A percentile compares a stretch with the other conserved stretches of the same genome.
These are phyloP conservation scores for Arthroderma sp. DNA, from an alignment of 2,329 filamentous ascomycete species.

Conservation along the genomic window DNA sequence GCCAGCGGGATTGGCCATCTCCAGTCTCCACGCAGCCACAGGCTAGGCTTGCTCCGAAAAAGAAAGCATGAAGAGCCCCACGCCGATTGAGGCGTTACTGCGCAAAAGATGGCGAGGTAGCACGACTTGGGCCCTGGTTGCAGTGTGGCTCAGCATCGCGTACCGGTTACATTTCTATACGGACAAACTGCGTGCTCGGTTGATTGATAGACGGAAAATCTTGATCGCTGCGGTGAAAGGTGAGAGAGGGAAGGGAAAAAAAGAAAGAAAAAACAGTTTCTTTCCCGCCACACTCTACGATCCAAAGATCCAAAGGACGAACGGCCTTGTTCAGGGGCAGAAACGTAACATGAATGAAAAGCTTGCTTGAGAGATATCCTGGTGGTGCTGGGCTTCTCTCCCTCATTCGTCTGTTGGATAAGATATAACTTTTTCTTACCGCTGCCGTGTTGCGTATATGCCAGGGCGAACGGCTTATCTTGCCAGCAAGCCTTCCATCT, in stretches of 20 bases:
- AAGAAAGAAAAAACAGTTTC: background rate
- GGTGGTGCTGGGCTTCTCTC: background rate
- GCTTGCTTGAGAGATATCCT: background rate
- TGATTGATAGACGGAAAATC: background rate
- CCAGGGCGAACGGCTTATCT: slow-evolving; percentile 3
- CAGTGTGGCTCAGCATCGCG: background rate
- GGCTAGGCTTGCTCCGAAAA: slow-evolving; percentile 2
- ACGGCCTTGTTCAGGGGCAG: background rate
- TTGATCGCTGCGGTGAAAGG: too few species aligned
- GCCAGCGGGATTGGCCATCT: background rate
- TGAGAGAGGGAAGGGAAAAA: background rate
- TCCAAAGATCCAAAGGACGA: background rate
- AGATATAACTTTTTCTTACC: background rate
- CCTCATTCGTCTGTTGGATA: background rate
- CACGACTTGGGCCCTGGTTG: background rate
- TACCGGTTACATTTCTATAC: background rate
- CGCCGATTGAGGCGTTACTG: background rate
- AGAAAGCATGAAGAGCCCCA: slow-evolving; percentile 1
- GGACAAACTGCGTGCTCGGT: background rate
- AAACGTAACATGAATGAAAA: background rate
- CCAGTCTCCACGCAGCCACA: slow-evolving; percentile 1
- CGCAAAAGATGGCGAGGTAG: background rate
- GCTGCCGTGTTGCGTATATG: slow-evolving; percentile 1
- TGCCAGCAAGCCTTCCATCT: background rate
- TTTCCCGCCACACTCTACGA: background rate